Conservation (phyloP, 805 yeast genomes). For the Lipomyces mesembrius region DNA sequence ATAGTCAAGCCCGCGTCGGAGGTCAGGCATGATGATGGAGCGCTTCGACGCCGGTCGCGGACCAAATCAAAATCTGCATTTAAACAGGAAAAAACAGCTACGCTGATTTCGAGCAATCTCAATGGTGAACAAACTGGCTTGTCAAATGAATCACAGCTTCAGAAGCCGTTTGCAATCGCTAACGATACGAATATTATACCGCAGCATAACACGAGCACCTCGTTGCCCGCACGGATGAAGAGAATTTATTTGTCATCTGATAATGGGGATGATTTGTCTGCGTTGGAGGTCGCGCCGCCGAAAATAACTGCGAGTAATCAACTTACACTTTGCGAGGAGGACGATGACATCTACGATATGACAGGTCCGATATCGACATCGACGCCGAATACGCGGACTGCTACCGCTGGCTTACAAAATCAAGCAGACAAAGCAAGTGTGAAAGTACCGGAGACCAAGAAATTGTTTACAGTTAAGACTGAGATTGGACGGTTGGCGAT, state of each 20-base stretch:
- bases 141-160: not conserved
- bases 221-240: not conserved
- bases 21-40: conserved; percentile 6
- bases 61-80: not conserved
- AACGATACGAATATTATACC: not conserved
- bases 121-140: not conserved
- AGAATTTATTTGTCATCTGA: not conserved
- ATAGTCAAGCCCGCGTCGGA: not conserved
- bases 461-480: not conserved
- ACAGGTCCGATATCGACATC: conserved; percentile 1
- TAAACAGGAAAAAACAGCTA: not conserved
- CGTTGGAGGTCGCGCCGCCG: not conserved
- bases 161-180: not conserved
- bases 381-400: conserved; percentile 2
- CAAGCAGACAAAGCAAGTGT: not conserved
- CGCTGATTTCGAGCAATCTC: not conserved
- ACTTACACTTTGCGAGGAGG: not conserved
- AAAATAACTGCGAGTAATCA: not conserved
- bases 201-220: not conserved
- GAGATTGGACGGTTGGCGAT: not conserved
- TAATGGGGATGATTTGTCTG: not conserved
- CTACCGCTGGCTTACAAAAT: not conserved
- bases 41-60: not conserved
- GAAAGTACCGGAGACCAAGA: conserved; percentile 5
- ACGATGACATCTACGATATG: not conserved